Percentiles rank a stretch among this genome's conserved stretches.
phyloP scores from a whole-genome alignment of 768 basidiomycete genomes.

The Exidia glandulosa region DNA sequence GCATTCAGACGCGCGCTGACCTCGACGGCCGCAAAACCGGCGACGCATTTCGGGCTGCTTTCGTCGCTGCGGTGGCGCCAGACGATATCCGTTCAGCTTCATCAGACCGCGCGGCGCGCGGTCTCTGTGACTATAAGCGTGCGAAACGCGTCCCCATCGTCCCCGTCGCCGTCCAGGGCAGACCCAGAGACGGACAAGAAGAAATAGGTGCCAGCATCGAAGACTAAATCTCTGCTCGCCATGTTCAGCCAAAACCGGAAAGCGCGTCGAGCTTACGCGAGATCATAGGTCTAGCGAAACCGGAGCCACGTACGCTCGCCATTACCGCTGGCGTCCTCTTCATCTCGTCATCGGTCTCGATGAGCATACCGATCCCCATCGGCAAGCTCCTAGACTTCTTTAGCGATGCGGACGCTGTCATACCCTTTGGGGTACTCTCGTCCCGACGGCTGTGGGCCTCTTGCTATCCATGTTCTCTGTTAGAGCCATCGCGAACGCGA shows the following conservation, averaged over 20 bases:
- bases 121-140: too few relatives aligned
- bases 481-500: constrained; percentile 82
- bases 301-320: constrained; percentile 67
- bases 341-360: constrained; percentile 81
- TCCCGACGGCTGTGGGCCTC: constrained; percentile 63
- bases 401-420: constrained; percentile 59
- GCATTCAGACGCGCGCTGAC: too few relatives aligned
- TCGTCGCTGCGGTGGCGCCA: too few relatives aligned
- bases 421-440: constrained; percentile 71
- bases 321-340: constrained; percentile 56
- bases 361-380: constrained; percentile 88
- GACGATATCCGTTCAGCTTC: too few relatives aligned
- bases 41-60: too few relatives aligned
- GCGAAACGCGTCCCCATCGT: too few relatives aligned
- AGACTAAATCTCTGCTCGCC: not conserved
- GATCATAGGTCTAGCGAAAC: constrained; percentile 66
- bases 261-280: constrained; percentile 59
- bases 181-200: too few relatives aligned
- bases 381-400: constrained; percentile 94
- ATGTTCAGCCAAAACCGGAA: constrained; percentile 20
- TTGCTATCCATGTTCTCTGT: constrained; percentile 69
- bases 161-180: too few relatives aligned
- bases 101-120: too few relatives aligned
- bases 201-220: too few relatives aligned
- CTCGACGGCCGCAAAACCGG: too few relatives aligned